phyloP scores from a whole-genome alignment of 163 green algal species.

The Volvox carteri region DNA sequence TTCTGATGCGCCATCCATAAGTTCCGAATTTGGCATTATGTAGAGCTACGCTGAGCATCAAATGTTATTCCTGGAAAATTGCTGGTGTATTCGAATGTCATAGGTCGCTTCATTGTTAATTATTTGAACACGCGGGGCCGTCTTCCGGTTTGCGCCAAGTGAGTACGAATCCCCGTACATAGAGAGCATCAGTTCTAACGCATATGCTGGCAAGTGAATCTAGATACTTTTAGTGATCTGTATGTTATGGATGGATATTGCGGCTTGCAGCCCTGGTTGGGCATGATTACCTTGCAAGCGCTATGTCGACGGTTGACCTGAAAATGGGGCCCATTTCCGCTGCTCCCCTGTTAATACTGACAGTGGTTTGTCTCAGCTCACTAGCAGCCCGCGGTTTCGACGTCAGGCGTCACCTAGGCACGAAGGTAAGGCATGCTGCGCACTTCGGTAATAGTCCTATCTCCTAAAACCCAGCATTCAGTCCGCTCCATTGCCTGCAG shows the following conservation, averaged over 20 bases:
- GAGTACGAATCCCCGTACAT: not conserved
- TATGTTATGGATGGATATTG: not conserved
- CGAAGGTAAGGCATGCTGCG: slow-evolving; percentile 43
- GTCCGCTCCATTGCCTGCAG: slow-evolving; percentile 24
- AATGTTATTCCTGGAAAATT: too few species aligned
- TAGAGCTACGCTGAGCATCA: too few species aligned
- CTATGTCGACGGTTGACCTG: slow-evolving; percentile 19
- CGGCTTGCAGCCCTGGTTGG: not conserved
- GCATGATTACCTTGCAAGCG: not conserved
- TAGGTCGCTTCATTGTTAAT: too few species aligned
- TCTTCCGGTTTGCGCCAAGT: too few species aligned
- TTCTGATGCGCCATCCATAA: too few species aligned
- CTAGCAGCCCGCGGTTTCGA: slow-evolving; percentile 47
- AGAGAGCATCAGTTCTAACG: not conserved
- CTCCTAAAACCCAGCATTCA: not conserved
- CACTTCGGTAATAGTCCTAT: not conserved
- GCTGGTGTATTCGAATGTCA: too few species aligned
- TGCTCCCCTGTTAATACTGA: not conserved
- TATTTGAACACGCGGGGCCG: too few species aligned
- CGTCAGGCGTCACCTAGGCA: slow-evolving; percentile 57
- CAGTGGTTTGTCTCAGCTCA: slow-evolving; percentile 24
- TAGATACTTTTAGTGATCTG: not conserved
- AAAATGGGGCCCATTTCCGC: not conserved
- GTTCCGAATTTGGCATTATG: too few species aligned
- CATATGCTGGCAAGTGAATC: not conserved